A percentile compares a stretch with the other conserved stretches of the same genome.
These are phyloP conservation scores for Apophysomyces ossiformis DNA, from an alignment of 371 early-diverging fungal genomes.

Conservation along the genomic window DNA sequence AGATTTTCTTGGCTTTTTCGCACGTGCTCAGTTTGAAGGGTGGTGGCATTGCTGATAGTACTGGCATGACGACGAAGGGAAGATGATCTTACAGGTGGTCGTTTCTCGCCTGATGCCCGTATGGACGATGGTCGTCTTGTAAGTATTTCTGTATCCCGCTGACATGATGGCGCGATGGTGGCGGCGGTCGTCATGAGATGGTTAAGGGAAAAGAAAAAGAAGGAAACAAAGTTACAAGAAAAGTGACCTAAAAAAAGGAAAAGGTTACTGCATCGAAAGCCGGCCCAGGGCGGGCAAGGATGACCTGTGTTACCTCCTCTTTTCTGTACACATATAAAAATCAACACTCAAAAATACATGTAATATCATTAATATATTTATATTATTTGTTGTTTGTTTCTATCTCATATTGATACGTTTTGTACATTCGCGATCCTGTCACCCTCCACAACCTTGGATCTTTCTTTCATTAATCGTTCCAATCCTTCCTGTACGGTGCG, in stretches of 20 bases:
- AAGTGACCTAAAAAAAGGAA: neutral
- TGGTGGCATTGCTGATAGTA: slow-evolving; percentile 18
- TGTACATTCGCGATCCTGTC: slow-evolving; percentile 1
- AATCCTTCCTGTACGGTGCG: slow-evolving; percentile 24
- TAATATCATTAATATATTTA: neutral
- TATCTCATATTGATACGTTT: neutral
- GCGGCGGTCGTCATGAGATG: slow-evolving; percentile 23
- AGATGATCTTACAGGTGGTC: slow-evolving; percentile 9
- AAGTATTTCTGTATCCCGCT: slow-evolving; percentile 18
- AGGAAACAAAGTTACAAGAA: slow-evolving; percentile 9
- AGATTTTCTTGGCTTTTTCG: slow-evolving; percentile 29
- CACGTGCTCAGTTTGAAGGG: slow-evolving; percentile 15
- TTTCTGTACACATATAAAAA: neutral
- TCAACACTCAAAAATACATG: no score
- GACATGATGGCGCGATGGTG: slow-evolving; percentile 26
- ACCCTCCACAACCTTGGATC: neutral
- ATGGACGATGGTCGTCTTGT: slow-evolving; percentile 15
- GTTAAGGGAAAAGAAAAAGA: slow-evolving; percentile 8
- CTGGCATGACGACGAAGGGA: slow-evolving; percentile 20
- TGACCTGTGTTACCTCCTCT: slow-evolving; percentile 11
- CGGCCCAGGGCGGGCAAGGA: slow-evolving; percentile 8
- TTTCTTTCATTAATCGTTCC: neutral
- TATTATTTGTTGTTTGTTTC: neutral
- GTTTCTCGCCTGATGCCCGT: slow-evolving; percentile 1
- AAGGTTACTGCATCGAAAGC: slow-evolving; percentile 11